Percentiles rank a stretch among this genome's conserved stretches.
Evolutionary conservation across 768 basidiomycete species (phyloP).

Genomic region (Pleurotus tuoliensis): DNA sequence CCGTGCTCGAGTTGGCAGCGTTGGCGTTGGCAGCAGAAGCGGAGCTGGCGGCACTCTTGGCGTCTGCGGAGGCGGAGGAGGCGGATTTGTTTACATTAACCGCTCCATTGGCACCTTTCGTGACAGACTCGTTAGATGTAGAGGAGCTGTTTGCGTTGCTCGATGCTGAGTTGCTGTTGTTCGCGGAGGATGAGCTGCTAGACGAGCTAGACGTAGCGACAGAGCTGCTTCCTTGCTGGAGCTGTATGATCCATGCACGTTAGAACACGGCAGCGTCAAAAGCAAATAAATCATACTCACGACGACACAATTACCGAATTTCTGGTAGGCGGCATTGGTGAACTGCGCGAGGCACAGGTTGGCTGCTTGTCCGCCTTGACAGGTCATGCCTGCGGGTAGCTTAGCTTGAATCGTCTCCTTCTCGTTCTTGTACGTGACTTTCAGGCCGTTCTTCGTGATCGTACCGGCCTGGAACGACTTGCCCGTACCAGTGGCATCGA

Average conservation of each 20-base stretch:
- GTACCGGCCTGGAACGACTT: constrained; percentile 32
- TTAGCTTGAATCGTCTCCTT: constrained; percentile 37
- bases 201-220: constrained; percentile 3
- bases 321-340: constrained; percentile 33
- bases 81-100: constrained; percentile 1
- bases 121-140: not conserved
- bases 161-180: not conserved
- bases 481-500: constrained; percentile 41
- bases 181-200: not conserved
- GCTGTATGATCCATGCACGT: not conserved
- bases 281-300: constrained; percentile 16
- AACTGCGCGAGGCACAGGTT: constrained; percentile 52
- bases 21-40: constrained; percentile 3
- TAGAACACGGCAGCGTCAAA: no score
- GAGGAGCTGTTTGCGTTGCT: not conserved
- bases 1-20: constrained; percentile 4
- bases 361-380: constrained; percentile 41
- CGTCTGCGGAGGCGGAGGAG: not conserved
- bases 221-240: constrained; percentile 3
- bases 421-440: constrained; percentile 34
- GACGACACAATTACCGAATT: constrained; percentile 54
- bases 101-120: constrained; percentile 1
- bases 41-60: not conserved
- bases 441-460: constrained; percentile 42
- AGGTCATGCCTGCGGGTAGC: constrained; percentile 46